A percentile compares a stretch with the other conserved stretches of the same genome.
Evolutionary conservation across 1,139 yeast genomes (phyloP).

Genomic region (Eremothecium cymbalariae): DNA sequence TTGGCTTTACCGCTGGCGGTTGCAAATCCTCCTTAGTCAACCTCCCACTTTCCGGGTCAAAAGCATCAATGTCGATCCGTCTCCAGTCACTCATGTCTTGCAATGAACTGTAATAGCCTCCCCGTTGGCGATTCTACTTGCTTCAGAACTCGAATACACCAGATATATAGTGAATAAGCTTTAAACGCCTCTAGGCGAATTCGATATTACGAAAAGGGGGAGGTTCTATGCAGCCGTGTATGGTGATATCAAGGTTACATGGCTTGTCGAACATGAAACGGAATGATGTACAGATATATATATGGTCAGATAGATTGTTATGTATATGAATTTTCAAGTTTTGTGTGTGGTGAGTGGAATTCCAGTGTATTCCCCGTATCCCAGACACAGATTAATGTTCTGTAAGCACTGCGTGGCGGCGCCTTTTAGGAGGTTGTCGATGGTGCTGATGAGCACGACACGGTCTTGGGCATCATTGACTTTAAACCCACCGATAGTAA

Average conservation of each 20-base stretch:
- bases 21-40: slow-evolving; percentile 55
- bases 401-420: slow-evolving; percentile 98
- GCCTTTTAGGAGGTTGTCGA: slow-evolving; percentile 92
- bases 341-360: slow-evolving; percentile 49
- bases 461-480: slow-evolving; percentile 83
- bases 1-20: slow-evolving; percentile 40
- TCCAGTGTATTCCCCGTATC: slow-evolving; percentile 91
- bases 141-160: too few relatives aligned
- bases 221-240: too few relatives aligned
- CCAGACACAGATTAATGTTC: slow-evolving; percentile 82
- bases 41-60: slow-evolving; percentile 67
- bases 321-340: slow-evolving; percentile 1
- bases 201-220: too few relatives aligned
- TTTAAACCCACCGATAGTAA: slow-evolving; percentile 91
- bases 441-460: slow-evolving; percentile 89
- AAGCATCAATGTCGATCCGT: slow-evolving; percentile 86
- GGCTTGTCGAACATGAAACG: too few relatives aligned
- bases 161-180: too few relatives aligned
- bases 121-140: too few relatives aligned
- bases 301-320: not conserved
- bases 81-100: slow-evolving; percentile 43
- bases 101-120: too few relatives aligned
- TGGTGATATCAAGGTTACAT: not conserved
- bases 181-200: too few relatives aligned
- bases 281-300: too few relatives aligned